Evolutionary conservation across 108 stramenopile species (phyloP).

Genomic region (Pseudonitzschia multiseries): DNA sequence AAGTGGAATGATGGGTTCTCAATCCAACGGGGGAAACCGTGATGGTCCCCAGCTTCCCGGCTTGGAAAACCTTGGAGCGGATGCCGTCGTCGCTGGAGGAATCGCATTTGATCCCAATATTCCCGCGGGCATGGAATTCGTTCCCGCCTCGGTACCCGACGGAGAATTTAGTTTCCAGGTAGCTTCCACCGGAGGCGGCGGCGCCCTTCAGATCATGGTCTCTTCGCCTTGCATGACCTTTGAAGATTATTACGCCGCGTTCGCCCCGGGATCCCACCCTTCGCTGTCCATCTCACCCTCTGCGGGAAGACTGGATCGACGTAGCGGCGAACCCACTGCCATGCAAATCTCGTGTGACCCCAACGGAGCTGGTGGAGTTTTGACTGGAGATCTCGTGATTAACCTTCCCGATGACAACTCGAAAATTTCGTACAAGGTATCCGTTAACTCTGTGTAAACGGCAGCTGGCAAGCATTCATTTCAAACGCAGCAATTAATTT

Average conservation of each 20-base stretch:
- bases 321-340: slow-evolving; percentile 71
- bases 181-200: slow-evolving; percentile 51
- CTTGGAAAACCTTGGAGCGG: slow-evolving; percentile 76
- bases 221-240: slow-evolving; percentile 83
- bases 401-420: slow-evolving; percentile 83
- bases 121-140: slow-evolving; percentile 80
- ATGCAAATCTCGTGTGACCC: slow-evolving; percentile 60
- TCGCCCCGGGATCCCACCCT: slow-evolving; percentile 69
- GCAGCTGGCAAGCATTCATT: neutral
- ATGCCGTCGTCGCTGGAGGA: slow-evolving; percentile 67
- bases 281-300: slow-evolving; percentile 68
- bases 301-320: slow-evolving; percentile 80
- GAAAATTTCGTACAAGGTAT: slow-evolving; percentile 82
- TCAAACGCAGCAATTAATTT: neutral
- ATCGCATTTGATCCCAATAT: slow-evolving; percentile 62
- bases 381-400: slow-evolving; percentile 71
- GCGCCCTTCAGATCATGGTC: slow-evolving; percentile 47
- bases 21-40: slow-evolving; percentile 36
- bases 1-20: slow-evolving; percentile 72
- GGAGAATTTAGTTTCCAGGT: slow-evolving; percentile 59
- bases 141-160: slow-evolving; percentile 74
- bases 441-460: slow-evolving; percentile 52
- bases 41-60: slow-evolving; percentile 68
- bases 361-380: slow-evolving; percentile 60
- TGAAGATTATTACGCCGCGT: slow-evolving; percentile 83